A percentile compares a stretch with the other conserved stretches of the same genome.
phyloP scores from a whole-genome alignment of 768 basidiomycete species.

The Pulveroboletus ravenelii region DNA sequence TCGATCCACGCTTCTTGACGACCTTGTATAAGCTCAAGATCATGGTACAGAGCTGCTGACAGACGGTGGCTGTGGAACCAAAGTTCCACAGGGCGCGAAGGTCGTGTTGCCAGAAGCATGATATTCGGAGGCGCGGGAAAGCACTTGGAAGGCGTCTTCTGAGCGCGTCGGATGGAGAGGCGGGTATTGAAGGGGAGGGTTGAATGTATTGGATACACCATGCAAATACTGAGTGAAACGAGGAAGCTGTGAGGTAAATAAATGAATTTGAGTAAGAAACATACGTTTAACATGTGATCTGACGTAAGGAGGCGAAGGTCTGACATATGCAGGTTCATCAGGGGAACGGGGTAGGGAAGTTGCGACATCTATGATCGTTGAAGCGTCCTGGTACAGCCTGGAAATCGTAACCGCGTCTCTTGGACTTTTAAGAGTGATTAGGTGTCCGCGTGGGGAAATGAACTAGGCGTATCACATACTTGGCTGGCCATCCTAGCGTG shows the following conservation, averaged over 20 bases:
- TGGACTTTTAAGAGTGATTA: slow-evolving; percentile 49
- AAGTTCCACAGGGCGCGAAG: slow-evolving; percentile 83
- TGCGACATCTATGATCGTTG: slow-evolving; percentile 84
- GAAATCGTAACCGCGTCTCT: slow-evolving; percentile 94
- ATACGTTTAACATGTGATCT: slow-evolving; percentile 77
- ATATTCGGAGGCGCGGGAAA: slow-evolving; percentile 59
- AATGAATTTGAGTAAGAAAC: slow-evolving; percentile 22
- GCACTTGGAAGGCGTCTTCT: slow-evolving; percentile 23
- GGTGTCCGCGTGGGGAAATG: slow-evolving; percentile 3
- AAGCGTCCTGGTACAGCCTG: slow-evolving; percentile 72
- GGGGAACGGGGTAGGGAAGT: slow-evolving; percentile 89
- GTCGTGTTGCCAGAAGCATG: slow-evolving; percentile 95
- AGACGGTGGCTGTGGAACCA: slow-evolving; percentile 55
- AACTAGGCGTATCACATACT: slow-evolving; percentile 54
- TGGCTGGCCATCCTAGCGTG: slow-evolving; percentile 93
- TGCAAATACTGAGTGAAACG: slow-evolving; percentile 60
- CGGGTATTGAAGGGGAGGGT: slow-evolving; percentile 30
- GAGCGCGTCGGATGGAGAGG: slow-evolving; percentile 35
- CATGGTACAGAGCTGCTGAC: slow-evolving; percentile 85
- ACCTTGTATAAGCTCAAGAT: slow-evolving; percentile 75
- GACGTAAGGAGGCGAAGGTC: slow-evolving; percentile 89
- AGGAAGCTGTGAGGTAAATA: slow-evolving; percentile 2
- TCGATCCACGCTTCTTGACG: slow-evolving; percentile 69
- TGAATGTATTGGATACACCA: slow-evolving; percentile 85
- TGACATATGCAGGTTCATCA: slow-evolving; percentile 87